A percentile compares a stretch with the other conserved stretches of the same genome.
Conservation (phyloP, 805 yeast genomes). For the Cyberlindnera misumaiensis region DNA sequence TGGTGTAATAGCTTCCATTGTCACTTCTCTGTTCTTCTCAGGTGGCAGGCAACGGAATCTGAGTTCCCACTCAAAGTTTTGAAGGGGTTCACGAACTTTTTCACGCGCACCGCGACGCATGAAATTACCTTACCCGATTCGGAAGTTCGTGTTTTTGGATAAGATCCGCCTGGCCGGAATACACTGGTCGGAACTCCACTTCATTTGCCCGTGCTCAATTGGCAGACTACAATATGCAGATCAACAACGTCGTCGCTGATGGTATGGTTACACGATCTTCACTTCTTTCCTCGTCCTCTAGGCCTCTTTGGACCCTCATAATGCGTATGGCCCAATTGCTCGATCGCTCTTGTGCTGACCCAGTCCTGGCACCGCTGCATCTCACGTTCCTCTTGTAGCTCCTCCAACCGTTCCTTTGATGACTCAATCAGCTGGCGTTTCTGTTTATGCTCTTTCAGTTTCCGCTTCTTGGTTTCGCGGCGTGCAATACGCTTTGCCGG, state of each 20-base stretch:
- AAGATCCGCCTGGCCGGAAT: not conserved
- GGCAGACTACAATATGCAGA: no score
- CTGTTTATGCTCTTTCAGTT: constrained; percentile 26
- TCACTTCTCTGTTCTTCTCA: no score
- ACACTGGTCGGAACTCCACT: not conserved
- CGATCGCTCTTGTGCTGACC: constrained; percentile 55
- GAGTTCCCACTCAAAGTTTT: no score
- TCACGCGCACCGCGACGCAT: constrained; percentile 5
- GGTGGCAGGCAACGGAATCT: no score
- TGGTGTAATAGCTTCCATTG: not conserved
- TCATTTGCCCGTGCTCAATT: no score
- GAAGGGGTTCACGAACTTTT: not conserved
- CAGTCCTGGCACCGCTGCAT: constrained; percentile 46
- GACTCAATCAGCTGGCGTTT: constrained; percentile 22
- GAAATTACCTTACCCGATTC: constrained; percentile 7
- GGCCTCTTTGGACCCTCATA: constrained; percentile 40
- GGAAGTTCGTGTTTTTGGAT: constrained; percentile 6
- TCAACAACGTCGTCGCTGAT: not conserved
- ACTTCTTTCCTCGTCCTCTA: constrained; percentile 6
- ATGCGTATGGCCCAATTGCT: constrained; percentile 42
- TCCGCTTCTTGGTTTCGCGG: constrained; percentile 29
- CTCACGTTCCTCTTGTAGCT: constrained; percentile 34
- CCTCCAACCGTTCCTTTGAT: constrained; percentile 25
- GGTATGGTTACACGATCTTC: not conserved
- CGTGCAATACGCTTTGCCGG: constrained; percentile 31